Evolutionary conservation across 306 rosid species (phyloP).

Genomic region (Quercus robur): DNA sequence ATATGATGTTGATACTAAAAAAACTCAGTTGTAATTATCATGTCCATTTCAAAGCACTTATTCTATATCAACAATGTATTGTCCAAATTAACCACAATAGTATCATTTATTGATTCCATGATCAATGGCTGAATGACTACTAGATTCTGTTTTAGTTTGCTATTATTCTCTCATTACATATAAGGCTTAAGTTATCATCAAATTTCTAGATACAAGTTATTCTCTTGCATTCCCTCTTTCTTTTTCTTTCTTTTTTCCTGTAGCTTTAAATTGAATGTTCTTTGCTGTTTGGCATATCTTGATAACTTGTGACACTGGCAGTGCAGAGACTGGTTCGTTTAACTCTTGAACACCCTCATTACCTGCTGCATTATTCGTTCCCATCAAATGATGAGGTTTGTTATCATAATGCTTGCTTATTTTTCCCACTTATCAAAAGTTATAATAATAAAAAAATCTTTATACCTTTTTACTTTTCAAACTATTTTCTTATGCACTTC

Average conservation of each 20-base stretch:
- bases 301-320: conserved; percentile 38
- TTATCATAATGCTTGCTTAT: neutral
- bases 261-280: neutral
- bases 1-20: neutral
- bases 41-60: neutral
- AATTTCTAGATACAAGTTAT: neutral
- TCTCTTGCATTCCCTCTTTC: neutral
- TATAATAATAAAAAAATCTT: neutral
- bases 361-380: conserved; percentile 59
- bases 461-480: conserved; percentile 8
- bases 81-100: neutral
- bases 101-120: neutral
- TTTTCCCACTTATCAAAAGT: neutral
- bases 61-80: neutral
- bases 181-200: neutral
- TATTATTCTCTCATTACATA: neutral
- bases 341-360: conserved; percentile 73
- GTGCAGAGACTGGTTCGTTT: conserved; percentile 68
- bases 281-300: conserved; percentile 11
- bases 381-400: conserved; percentile 60
- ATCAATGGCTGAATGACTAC: neutral
- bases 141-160: neutral
- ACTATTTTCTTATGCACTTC: neutral
- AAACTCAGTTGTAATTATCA: neutral
- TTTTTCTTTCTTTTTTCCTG: conserved; percentile 2